Percentiles rank a stretch among this genome's conserved stretches.
Conservation (phyloP, 164 flowering plant genomes). For the Amborella trichopoda region DNA sequence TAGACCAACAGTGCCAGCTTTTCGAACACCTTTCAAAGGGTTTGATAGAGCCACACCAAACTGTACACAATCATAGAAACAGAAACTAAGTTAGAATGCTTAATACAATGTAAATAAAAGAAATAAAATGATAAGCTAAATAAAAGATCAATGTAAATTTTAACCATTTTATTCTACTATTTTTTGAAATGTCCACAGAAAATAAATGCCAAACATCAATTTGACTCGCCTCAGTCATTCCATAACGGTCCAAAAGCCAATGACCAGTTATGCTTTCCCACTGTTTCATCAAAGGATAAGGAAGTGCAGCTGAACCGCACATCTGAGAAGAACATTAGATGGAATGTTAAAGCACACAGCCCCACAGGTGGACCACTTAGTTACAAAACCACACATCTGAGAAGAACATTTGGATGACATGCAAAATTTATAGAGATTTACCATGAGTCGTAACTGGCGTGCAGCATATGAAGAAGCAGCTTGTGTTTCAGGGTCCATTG, state of each 20-base stretch:
- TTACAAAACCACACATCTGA: too few species aligned
- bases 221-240: constrained; percentile 93
- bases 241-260: constrained; percentile 88
- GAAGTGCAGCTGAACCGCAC: constrained; percentile 99
- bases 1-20: constrained; percentile 92
- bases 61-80: too few species aligned
- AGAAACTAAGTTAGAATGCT: too few species aligned
- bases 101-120: too few species aligned
- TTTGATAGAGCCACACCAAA: constrained; percentile 97
- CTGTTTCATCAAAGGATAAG: constrained; percentile 82
- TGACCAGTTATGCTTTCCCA: constrained; percentile 96
- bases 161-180: too few species aligned
- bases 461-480: constrained; percentile 70
- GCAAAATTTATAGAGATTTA: constrained; percentile 18
- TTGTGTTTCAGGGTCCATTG: constrained; percentile 68
- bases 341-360: too few species aligned
- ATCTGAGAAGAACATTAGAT: constrained; percentile 50
- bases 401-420: too few species aligned
- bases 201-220: too few species aligned
- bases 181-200: too few species aligned
- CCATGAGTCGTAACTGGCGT: constrained; percentile 86
- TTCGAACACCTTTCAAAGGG: constrained; percentile 65
- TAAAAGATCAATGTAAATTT: too few species aligned
- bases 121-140: too few species aligned
- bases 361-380: too few species aligned